Evolutionary conservation across 2,329 filamentous ascomycete species (phyloP).

Genomic region (Tympanopsis confertula): DNA sequence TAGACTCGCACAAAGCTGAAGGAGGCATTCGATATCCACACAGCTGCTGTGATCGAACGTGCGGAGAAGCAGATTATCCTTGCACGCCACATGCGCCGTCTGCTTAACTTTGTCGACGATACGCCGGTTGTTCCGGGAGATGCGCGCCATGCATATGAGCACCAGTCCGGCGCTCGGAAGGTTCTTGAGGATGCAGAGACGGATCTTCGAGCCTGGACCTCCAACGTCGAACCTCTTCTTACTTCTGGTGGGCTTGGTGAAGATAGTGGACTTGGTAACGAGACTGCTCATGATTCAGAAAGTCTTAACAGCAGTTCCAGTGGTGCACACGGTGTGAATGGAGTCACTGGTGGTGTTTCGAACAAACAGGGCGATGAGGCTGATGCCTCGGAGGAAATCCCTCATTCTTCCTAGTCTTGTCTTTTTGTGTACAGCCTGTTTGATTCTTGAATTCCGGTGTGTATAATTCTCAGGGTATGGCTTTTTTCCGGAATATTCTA

Average conservation of each 20-base stretch:
- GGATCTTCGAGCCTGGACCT: slow-evolving; percentile 45
- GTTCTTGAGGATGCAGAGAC: slow-evolving; percentile 60
- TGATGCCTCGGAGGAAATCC: too few species aligned
- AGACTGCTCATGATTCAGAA: background rate
- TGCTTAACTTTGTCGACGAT: slow-evolving; percentile 59
- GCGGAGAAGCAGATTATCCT: slow-evolving; percentile 66
- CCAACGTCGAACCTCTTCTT: background rate
- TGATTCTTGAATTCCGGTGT: too few species aligned
- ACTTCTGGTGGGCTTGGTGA: background rate
- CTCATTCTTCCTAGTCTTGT: too few species aligned
- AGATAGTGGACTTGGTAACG: background rate
- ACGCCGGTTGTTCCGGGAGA: slow-evolving; percentile 60
- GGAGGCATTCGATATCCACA: slow-evolving; percentile 59
- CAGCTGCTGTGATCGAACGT: slow-evolving; percentile 60
- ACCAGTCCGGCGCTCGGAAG: slow-evolving; percentile 42
- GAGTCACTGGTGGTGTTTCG: too few species aligned
- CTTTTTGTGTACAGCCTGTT: too few species aligned
- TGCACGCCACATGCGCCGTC: slow-evolving; percentile 53
- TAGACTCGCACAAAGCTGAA: slow-evolving; percentile 65
- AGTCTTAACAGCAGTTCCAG: background rate
- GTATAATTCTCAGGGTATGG: too few species aligned
- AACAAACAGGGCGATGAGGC: too few species aligned
- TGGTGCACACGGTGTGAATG: too few species aligned
- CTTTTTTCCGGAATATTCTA: too few species aligned
- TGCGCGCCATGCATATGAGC: slow-evolving; percentile 41